These are phyloP conservation scores for Diutina sp. DNA, from an alignment of 1,139 yeast species.

Conservation along the genomic window DNA sequence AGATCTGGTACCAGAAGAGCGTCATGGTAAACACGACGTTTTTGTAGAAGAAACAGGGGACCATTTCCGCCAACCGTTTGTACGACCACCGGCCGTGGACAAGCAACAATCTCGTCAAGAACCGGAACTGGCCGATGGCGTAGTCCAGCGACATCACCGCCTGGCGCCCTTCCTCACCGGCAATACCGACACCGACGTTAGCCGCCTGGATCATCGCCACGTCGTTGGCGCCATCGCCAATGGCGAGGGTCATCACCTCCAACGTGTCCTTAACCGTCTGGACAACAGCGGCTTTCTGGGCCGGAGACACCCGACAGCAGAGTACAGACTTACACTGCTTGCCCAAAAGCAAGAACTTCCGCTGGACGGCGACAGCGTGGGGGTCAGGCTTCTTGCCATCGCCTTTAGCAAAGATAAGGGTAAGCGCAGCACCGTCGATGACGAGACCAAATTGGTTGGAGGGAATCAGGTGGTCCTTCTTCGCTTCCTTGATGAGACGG, in stretches of 20 bases:
- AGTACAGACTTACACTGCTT: constrained; percentile 88
- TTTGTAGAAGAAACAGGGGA: constrained; percentile 86
- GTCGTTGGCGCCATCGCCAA: constrained; percentile 97
- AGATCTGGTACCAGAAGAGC: constrained; percentile 87
- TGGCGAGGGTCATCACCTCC: constrained; percentile 80
- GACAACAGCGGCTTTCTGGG: constrained; percentile 96
- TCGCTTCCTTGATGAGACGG: constrained; percentile 5
- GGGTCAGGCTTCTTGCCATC: neutral
- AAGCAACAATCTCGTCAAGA: constrained; percentile 58
- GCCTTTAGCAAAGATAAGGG: constrained; percentile 4
- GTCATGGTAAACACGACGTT: constrained; percentile 83
- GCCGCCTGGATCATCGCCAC: constrained; percentile 99
- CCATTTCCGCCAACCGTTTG: constrained; percentile 84
- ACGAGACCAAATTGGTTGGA: constrained; percentile 6
- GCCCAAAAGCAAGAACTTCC: constrained; percentile 61
- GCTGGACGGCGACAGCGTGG: constrained; percentile 7
- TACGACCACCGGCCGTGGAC: constrained; percentile 98
- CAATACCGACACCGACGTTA: constrained; percentile 95
- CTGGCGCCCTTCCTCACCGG: constrained; percentile 97
- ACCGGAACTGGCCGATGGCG: constrained; percentile 92
- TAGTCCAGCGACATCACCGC: constrained; percentile 99
- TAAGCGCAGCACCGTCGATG: constrained; percentile 9
- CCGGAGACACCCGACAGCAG: constrained; percentile 95
- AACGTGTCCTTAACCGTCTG: constrained; percentile 64
- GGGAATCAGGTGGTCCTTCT: constrained; percentile 7